Conservation (phyloP, 202 grass and related monocot genomes). For the Elaeis oleifera region DNA sequence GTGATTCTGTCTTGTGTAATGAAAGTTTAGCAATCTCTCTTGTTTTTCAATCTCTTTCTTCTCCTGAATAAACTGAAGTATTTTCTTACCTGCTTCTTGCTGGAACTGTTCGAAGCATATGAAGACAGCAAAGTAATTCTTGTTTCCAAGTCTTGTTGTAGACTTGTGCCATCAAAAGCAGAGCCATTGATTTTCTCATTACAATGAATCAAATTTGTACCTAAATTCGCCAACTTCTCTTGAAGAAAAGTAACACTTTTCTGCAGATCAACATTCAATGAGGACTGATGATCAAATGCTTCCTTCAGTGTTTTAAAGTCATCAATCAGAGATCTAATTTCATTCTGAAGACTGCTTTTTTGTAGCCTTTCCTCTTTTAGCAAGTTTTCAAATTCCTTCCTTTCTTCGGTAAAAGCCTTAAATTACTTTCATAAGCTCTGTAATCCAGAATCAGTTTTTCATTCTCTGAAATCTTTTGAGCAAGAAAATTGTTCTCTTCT, state of each 20-base stretch:
- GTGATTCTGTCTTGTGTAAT: conserved; percentile 33
- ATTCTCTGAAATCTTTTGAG: conserved; percentile 39
- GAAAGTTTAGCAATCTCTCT: conserved; percentile 34
- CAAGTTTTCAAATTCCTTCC: conserved; percentile 40
- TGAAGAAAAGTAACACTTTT: conserved; percentile 34
- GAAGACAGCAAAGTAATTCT: conserved; percentile 37
- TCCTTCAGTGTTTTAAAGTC: conserved; percentile 51
- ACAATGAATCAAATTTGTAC: conserved; percentile 32
- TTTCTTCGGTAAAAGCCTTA: conserved; percentile 59
- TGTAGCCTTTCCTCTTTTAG: conserved; percentile 57
- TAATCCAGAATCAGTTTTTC: conserved; percentile 41
- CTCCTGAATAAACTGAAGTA: conserved; percentile 52
- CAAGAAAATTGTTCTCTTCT: conserved; percentile 41
- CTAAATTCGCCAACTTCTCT: conserved; percentile 34
- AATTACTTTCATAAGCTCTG: conserved; percentile 45
- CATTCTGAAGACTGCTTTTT: conserved; percentile 43
- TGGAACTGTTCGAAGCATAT: conserved; percentile 47
- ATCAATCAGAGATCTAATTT: conserved; percentile 37
- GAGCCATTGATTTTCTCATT: conserved; percentile 38
- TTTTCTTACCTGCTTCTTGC: conserved; percentile 43
- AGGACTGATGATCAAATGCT: conserved; percentile 47
- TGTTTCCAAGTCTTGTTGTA: conserved; percentile 38
- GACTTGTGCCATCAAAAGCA: conserved; percentile 32
- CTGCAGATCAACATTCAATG: conserved; percentile 40
- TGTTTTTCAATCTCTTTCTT: conserved; percentile 38